A percentile compares a stretch with the other conserved stretches of the same genome.
phyloP scores from a whole-genome alignment of 306 rosid species.

The Datisca glomerata region DNA sequence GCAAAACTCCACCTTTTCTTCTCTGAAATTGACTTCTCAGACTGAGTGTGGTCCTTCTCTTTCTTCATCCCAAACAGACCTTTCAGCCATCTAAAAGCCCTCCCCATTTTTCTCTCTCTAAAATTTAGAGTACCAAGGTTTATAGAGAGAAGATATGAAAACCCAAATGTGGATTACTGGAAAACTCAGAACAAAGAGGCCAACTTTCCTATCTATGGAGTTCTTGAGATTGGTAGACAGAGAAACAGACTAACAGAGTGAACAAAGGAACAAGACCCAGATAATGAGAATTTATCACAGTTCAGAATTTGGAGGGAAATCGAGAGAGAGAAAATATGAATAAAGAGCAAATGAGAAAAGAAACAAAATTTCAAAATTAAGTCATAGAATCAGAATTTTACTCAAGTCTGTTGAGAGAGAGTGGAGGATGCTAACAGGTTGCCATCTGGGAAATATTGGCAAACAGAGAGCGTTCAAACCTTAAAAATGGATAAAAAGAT shows the following conservation, averaged over 20 bases:
- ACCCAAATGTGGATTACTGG: background rate
- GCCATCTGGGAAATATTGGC: background rate
- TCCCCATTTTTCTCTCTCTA: slow-evolving; percentile 26
- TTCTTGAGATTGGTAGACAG: no score
- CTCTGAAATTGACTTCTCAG: slow-evolving; percentile 32
- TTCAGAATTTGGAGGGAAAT: no score
- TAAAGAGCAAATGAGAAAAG: background rate
- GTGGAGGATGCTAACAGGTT: background rate
- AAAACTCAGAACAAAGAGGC: background rate
- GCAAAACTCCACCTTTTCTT: slow-evolving; percentile 84
- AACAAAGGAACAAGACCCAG: no score
- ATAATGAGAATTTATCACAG: no score
- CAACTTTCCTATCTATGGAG: background rate
- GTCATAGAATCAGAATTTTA: background rate
- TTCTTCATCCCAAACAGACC: slow-evolving; percentile 79
- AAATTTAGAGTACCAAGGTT: slow-evolving; percentile 7
- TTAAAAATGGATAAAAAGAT: slow-evolving; percentile 3
- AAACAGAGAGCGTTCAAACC: slow-evolving; percentile 5
- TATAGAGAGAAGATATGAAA: slow-evolving; percentile 6
- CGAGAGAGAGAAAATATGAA: background rate
- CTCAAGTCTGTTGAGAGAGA: background rate
- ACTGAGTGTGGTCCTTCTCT: slow-evolving; percentile 34
- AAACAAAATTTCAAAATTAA: background rate
- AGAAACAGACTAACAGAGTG: no score
- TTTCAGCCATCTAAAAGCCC: slow-evolving; percentile 74